A percentile compares a stretch with the other conserved stretches of the same genome.
These are phyloP conservation scores for Globisporangium nagaii DNA, from an alignment of 352 stramenopile genomes.

Conservation along the genomic window DNA sequence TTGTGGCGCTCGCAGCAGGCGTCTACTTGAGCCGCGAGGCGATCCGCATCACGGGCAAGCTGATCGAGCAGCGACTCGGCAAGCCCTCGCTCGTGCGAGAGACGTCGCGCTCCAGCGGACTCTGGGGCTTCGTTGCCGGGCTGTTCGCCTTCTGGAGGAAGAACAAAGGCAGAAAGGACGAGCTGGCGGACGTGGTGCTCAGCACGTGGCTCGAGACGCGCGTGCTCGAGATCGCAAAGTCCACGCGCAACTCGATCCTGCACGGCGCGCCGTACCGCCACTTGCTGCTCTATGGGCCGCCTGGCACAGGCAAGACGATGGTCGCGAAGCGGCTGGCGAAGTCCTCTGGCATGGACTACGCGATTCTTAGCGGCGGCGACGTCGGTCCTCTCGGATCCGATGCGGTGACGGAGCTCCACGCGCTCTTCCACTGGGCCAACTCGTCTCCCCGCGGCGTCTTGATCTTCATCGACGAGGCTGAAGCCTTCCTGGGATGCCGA, in stretches of 20 bases:
- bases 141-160: slow-evolving; percentile 18
- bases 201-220: slow-evolving; percentile 45
- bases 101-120: slow-evolving; percentile 45
- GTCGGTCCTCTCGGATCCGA: slow-evolving; percentile 71
- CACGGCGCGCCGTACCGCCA: slow-evolving; percentile 75
- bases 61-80: slow-evolving; percentile 59
- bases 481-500: slow-evolving; percentile 55
- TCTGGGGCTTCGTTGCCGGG: slow-evolving; percentile 33
- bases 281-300: slow-evolving; percentile 79
- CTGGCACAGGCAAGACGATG: slow-evolving; percentile 86
- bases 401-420: slow-evolving; percentile 77
- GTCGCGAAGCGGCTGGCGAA: slow-evolving; percentile 73
- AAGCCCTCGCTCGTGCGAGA: slow-evolving; percentile 72
- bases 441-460: slow-evolving; percentile 62
- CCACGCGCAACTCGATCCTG: slow-evolving; percentile 50
- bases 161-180: slow-evolving; percentile 24
- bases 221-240: slow-evolving; percentile 55
- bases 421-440: slow-evolving; percentile 79
- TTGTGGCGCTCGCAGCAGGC: slow-evolving; percentile 48
- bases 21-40: slow-evolving; percentile 60
- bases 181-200: slow-evolving; percentile 60
- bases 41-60: slow-evolving; percentile 47
- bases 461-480: slow-evolving; percentile 74
- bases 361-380: slow-evolving; percentile 81
- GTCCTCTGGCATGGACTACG: slow-evolving; percentile 72